phyloP scores from a whole-genome alignment of 2,329 filamentous ascomycete genomes.

The Paracamarosporium sp. region DNA sequence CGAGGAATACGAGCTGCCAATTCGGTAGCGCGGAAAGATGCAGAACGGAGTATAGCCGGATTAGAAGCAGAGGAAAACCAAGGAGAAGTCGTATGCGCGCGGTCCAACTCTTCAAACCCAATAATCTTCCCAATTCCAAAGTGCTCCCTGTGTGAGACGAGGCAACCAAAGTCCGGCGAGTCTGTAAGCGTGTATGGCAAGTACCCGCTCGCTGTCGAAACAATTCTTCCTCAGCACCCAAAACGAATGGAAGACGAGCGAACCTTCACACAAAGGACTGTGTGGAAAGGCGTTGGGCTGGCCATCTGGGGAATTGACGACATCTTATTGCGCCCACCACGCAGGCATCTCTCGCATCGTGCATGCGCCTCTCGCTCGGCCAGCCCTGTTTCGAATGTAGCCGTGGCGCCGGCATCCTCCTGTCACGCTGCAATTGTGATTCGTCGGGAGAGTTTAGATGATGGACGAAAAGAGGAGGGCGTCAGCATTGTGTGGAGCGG shows the following conservation, averaged over 20 bases:
- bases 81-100: not conserved
- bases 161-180: not conserved
- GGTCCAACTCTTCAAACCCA: not conserved
- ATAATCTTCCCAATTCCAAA: not conserved
- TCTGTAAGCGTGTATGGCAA: not conserved
- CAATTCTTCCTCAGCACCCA: not conserved
- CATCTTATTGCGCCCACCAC: constrained; percentile 9
- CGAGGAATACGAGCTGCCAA: not conserved
- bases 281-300: not conserved
- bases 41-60: constrained; percentile 16
- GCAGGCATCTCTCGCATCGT: constrained; percentile 5
- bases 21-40: constrained; percentile 1
- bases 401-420: constrained; percentile 5
- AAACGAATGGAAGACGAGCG: not conserved
- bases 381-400: constrained; percentile 11
- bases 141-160: not conserved
- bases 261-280: not conserved
- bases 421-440: not conserved
- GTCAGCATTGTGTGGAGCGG: constrained; percentile 12
- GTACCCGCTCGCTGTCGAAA: constrained; percentile 8
- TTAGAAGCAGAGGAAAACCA: constrained; percentile 3
- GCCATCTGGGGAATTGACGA: not conserved
- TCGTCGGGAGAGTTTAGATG: not conserved
- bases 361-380: constrained; percentile 7
- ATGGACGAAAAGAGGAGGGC: constrained; percentile 7